These are phyloP conservation scores for Cryptosporidium xiaoi DNA, from an alignment of 169 alveolate genomes.

Conservation along the genomic window DNA sequence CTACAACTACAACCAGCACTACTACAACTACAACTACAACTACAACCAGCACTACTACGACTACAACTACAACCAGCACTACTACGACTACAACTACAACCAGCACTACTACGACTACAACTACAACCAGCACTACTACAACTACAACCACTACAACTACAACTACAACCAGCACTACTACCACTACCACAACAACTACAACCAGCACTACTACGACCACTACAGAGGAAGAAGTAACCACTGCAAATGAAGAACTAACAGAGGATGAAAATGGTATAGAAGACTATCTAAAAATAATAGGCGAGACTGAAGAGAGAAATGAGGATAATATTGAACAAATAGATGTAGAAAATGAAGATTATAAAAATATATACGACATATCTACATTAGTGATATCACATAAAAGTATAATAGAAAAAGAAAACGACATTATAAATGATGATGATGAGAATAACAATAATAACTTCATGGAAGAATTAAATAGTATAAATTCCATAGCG, in stretches of 20 bases:
- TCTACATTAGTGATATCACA: constrained; percentile 42
- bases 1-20: constrained; percentile 53
- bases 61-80: constrained; percentile 27
- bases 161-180: constrained; percentile 53
- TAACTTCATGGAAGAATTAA: background rate
- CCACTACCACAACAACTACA: constrained; percentile 51
- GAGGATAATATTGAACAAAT: background rate
- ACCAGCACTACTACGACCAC: constrained; percentile 36
- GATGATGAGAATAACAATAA: background rate
- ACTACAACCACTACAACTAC: constrained; percentile 51
- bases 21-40: constrained; percentile 63
- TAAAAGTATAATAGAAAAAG: background rate
- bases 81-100: constrained; percentile 60
- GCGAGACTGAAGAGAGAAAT: background rate
- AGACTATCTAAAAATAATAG: constrained; percentile 36
- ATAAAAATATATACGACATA: constrained; percentile 29
- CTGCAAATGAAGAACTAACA: background rate
- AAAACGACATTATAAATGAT: background rate
- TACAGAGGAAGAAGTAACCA: background rate
- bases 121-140: constrained; percentile 50
- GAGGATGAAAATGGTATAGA: background rate
- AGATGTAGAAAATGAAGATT: constrained; percentile 1
- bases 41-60: background rate
- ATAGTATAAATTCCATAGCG: background rate
- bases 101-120: constrained; percentile 23